Conservation (phyloP, 768 basidiomycete species). For the Hydnum rufescens region DNA sequence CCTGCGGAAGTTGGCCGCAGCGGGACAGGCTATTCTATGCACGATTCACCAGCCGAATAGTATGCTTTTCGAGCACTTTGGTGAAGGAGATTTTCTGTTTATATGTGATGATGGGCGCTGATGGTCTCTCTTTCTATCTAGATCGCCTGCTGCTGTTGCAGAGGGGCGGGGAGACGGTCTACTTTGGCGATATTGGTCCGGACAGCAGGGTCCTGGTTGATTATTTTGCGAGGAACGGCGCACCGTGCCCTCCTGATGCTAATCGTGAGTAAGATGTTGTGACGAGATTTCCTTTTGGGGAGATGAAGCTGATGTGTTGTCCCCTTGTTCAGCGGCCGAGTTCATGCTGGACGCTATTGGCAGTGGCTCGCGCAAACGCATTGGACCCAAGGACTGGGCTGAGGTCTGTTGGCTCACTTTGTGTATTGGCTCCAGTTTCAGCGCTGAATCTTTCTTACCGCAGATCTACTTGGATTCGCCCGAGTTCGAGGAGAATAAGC, state of each 20-base stretch:
- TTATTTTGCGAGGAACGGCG: constrained; percentile 63
- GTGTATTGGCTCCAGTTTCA: not conserved
- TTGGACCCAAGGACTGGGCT: constrained; percentile 22
- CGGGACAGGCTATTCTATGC: constrained; percentile 22
- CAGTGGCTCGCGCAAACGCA: constrained; percentile 25
- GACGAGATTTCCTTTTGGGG: not conserved
- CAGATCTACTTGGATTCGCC: constrained; percentile 19
- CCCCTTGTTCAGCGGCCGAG: constrained; percentile 15
- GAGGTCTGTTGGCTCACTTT: constrained; percentile 8
- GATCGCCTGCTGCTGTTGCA: constrained; percentile 30
- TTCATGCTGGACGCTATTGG: constrained; percentile 70
- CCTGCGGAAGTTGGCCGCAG: constrained; percentile 21
- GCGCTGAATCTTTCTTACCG: not conserved
- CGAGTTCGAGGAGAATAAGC: constrained; percentile 16
- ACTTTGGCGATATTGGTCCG: constrained; percentile 73
- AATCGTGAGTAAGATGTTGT: constrained; percentile 27
- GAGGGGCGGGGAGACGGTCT: constrained; percentile 76
- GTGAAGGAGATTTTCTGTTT: constrained; percentile 18
- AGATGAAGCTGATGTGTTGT: too few relatives aligned
- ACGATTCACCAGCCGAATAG: constrained; percentile 38
- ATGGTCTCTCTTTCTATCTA: constrained; percentile 15
- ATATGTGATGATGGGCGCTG: constrained; percentile 18
- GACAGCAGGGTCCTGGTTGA: constrained; percentile 47
- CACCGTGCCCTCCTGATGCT: constrained; percentile 48
- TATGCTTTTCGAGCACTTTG: constrained; percentile 74